phyloP scores from a whole-genome alignment of 371 early-diverging fungal genomes.

The Phascolomyces articulosus region DNA sequence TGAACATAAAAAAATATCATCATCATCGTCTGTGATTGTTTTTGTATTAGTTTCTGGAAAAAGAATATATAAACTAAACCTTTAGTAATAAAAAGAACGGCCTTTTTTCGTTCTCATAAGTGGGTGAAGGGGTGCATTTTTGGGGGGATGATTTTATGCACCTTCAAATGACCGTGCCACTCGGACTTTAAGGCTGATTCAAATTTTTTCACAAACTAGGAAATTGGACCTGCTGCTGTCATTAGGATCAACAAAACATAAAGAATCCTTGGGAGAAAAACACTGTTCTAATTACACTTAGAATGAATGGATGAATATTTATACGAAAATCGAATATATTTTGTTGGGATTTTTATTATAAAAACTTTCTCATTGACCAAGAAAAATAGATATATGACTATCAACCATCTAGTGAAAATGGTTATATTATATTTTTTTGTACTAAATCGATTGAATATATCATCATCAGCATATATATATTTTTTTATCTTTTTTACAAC shows the following conservation, averaged over 20 bases:
- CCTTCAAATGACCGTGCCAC: slow-evolving; percentile 10
- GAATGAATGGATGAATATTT: slow-evolving; percentile 1
- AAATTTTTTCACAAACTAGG: slow-evolving; percentile 1
- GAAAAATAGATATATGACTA: no score
- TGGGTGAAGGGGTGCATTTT: not conserved
- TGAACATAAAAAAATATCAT: no score
- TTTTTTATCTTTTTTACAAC: no score
- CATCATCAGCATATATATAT: no score
- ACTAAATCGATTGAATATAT: no score
- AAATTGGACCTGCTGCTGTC: not conserved
- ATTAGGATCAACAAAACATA: not conserved
- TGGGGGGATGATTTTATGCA: slow-evolving; percentile 5
- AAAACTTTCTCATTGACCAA: no score
- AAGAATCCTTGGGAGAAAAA: no score
- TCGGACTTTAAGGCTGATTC: slow-evolving; percentile 1
- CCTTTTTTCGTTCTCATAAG: not conserved
- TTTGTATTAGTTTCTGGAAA: not conserved
- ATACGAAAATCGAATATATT: no score
- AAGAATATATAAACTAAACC: not conserved
- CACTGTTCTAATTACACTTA: not conserved
- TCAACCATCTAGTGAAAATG: no score
- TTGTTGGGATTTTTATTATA: no score
- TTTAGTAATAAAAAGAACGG: no score
- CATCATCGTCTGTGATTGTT: not conserved
- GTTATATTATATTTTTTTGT: no score